Evolutionary conservation across 495 filamentous ascomycete genomes (phyloP).

Genomic region (Aspergillus hancockii): DNA sequence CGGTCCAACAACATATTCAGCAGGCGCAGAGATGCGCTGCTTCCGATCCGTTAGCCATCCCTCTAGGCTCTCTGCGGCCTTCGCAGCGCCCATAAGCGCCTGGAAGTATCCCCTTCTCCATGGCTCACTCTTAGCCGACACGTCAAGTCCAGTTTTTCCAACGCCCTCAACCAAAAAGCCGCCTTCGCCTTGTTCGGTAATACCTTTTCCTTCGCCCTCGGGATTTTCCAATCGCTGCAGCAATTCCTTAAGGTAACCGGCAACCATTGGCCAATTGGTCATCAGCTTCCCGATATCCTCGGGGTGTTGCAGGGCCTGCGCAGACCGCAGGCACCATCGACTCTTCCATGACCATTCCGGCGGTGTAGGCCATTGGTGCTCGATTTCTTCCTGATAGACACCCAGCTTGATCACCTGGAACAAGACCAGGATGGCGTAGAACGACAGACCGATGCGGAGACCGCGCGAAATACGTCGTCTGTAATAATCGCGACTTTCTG

Average conservation of each 20-base stretch:
- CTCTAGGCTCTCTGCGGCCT: slow-evolving; percentile 76
- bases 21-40: slow-evolving; percentile 63
- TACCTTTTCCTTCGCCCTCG: slow-evolving; percentile 63
- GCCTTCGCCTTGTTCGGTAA: slow-evolving; percentile 58
- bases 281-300: slow-evolving; percentile 48
- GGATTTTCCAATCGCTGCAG: slow-evolving; percentile 65
- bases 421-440: slow-evolving; percentile 57
- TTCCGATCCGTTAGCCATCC: slow-evolving; percentile 71
- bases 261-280: slow-evolving; percentile 66
- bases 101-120: slow-evolving; percentile 86
- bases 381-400: slow-evolving; percentile 66
- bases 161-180: slow-evolving; percentile 55
- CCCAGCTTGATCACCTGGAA: slow-evolving; percentile 56
- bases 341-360: slow-evolving; percentile 70
- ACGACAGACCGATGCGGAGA: slow-evolving; percentile 54
- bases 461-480: slow-evolving; percentile 62
- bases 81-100: slow-evolving; percentile 71
- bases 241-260: slow-evolving; percentile 52
- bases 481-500: slow-evolving; percentile 67
- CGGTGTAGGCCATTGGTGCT: slow-evolving; percentile 73
- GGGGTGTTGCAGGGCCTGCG: slow-evolving; percentile 56
- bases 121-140: slow-evolving; percentile 70
- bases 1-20: slow-evolving; percentile 71
- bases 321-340: slow-evolving; percentile 59
- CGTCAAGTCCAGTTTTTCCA: slow-evolving; percentile 64